Evolutionary conservation across 1,139 yeast genomes (phyloP).

Genomic region (Lodderomyces orthopsilosis): DNA sequence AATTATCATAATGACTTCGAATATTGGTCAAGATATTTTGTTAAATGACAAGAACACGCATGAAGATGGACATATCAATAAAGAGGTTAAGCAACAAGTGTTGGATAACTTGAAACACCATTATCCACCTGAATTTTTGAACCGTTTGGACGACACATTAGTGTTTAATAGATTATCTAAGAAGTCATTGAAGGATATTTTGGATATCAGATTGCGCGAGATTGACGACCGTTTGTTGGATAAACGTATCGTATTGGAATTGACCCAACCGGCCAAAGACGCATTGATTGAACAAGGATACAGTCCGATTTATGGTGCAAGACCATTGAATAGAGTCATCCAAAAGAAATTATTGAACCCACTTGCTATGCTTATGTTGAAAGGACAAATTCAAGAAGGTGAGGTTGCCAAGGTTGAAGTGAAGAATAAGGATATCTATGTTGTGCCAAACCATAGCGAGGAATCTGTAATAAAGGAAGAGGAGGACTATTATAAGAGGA

Average conservation of each 20-base stretch:
- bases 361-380: conserved; percentile 73
- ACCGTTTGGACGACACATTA: conserved; percentile 86
- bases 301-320: conserved; percentile 89
- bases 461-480: conserved; percentile 10
- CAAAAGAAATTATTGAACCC: conserved; percentile 83
- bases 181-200: conserved; percentile 67
- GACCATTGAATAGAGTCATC: conserved; percentile 88
- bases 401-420: conserved; percentile 54
- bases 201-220: conserved; percentile 78
- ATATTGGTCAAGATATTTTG: conserved; percentile 89
- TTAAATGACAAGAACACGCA: conserved; percentile 51
- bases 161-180: conserved; percentile 88
- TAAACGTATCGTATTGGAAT: conserved; percentile 65
- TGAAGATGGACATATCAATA: conserved; percentile 47
- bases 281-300: conserved; percentile 85
- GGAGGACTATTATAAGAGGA: conserved; percentile 7
- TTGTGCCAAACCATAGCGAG: conserved; percentile 47
- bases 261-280: conserved; percentile 62
- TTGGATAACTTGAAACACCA: conserved; percentile 62
- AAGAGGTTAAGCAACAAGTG: conserved; percentile 55
- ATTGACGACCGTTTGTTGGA: conserved; percentile 76
- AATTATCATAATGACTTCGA: conserved; percentile 94
- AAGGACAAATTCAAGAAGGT: conserved; percentile 71
- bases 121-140: conserved; percentile 93
- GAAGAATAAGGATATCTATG: conserved; percentile 26